These are phyloP conservation scores for Vitis rupestris DNA, from an alignment of 164 flowering plant genomes.

Conservation along the genomic window DNA sequence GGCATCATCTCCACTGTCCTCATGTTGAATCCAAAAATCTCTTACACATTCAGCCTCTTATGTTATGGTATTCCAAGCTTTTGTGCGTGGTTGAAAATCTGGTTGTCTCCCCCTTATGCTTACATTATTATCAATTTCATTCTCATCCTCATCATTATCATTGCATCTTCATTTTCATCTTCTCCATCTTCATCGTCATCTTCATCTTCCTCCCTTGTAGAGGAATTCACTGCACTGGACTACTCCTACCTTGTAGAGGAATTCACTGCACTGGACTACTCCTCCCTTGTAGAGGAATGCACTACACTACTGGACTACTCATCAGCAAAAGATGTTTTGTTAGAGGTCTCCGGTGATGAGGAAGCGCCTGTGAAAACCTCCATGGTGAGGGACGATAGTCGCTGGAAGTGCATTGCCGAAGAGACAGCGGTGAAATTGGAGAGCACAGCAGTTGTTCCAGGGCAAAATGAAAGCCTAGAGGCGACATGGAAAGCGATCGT, in stretches of 20 bases:
- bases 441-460: background rate
- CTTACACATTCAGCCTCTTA: background rate
- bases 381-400: too few species aligned
- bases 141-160: slow-evolving; percentile 10
- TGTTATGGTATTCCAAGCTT: slow-evolving; percentile 17
- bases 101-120: slow-evolving; percentile 25
- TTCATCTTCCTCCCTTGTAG: background rate
- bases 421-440: too few species aligned
- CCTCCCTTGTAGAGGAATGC: too few species aligned
- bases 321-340: background rate
- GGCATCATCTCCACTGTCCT: slow-evolving; percentile 17
- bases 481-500: slow-evolving; percentile 34
- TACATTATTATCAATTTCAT: slow-evolving; percentile 28
- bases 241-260: too few species aligned
- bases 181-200: slow-evolving; percentile 13
- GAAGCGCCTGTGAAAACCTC: too few species aligned
- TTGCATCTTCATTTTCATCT: slow-evolving; percentile 11
- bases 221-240: background rate
- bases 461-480: slow-evolving; percentile 21
- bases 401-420: too few species aligned
- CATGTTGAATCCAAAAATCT: slow-evolving; percentile 17
- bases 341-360: background rate
- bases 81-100: slow-evolving; percentile 12
- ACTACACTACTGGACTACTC: too few species aligned
- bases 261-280: too few species aligned